These are phyloP conservation scores for Coniochaeta prunicola DNA, from an alignment of 2,329 filamentous ascomycete species.

Conservation along the genomic window DNA sequence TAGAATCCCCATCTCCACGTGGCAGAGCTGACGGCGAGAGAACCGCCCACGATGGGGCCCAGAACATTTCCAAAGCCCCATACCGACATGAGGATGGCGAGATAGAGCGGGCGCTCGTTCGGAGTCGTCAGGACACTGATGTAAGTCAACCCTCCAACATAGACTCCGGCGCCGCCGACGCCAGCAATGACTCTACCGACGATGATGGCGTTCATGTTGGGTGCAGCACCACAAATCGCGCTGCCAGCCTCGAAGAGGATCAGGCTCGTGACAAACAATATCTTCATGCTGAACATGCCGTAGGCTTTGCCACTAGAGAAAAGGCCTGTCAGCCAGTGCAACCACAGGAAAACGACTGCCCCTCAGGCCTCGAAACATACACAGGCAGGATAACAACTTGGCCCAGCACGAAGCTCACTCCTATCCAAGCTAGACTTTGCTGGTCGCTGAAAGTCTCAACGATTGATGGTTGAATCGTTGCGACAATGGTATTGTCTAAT, in stretches of 20 bases:
- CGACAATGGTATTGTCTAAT: slow-evolving; percentile 40
- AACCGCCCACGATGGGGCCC: slow-evolving; percentile 34
- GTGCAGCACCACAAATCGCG: slow-evolving; percentile 35
- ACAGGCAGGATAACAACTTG: slow-evolving; percentile 25
- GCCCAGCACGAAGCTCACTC: slow-evolving; percentile 30
- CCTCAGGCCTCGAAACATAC: not conserved
- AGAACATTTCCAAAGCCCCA: slow-evolving; percentile 34
- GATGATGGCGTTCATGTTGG: slow-evolving; percentile 37
- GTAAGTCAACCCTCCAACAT: slow-evolving; percentile 26
- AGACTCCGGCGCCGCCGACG: slow-evolving; percentile 36
- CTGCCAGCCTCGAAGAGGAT: slow-evolving; percentile 19
- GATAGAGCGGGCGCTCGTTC: slow-evolving; percentile 18
- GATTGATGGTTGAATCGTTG: slow-evolving; percentile 34
- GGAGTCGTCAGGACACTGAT: slow-evolving; percentile 20
- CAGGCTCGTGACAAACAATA: slow-evolving; percentile 18
- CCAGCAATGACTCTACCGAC: slow-evolving; percentile 37
- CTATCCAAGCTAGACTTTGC: slow-evolving; percentile 32
- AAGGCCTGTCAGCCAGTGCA: not conserved
- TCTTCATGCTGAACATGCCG: slow-evolving; percentile 33
- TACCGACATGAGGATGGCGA: slow-evolving; percentile 10
- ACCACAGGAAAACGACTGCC: slow-evolving; percentile 1
- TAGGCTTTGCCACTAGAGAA: slow-evolving; percentile 23
- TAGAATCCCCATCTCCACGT: slow-evolving; percentile 41
- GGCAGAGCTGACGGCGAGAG: slow-evolving; percentile 26
- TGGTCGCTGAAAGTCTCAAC: slow-evolving; percentile 25